Evolutionary conservation across 2,329 filamentous ascomycete genomes (phyloP), one percentile per base, ranked within the genome.

Genomic region (Neonectria punicea): DNA sequence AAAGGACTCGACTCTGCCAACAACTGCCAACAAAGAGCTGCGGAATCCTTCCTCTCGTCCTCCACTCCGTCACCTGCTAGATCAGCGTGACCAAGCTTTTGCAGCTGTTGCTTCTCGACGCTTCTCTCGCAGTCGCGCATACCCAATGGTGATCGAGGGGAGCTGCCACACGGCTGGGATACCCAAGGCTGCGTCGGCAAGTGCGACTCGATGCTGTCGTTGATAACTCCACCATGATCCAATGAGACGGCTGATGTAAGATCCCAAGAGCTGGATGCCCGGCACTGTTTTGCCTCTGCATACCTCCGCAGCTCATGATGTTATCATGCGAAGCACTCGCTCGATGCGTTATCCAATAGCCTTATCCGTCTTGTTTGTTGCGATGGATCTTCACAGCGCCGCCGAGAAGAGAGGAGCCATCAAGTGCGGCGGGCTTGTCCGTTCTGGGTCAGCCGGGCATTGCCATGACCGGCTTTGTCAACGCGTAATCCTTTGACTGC

Each of bases 151-250:
- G 22, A 44, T 46, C 18, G n/a, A 22, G 41, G 28, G 11, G n/a
- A 58, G 41, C 41, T 32, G 25, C 18, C 53, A 28, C 25, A 28
- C 53, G 62, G 61, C 67, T 58, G 51, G 58, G 58, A 67, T 70
- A 72, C 58, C 61, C 62, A 73, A 62, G 64, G 58, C 57, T 61
- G 53, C 44, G 9, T 34, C 28, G 65, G 53, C 58, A 62, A 59
- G 49, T 43, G 50, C 50, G 51, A 46, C 59, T 63, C 62, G 50
- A 53, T 64, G 60, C 53, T 58, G 44, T 54, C 49, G 28, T 36
- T 22, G 34, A 60, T 43, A 63, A 62, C 58, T 66, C 51, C 44
- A 36, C 59, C 50, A 58, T n/a, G 43, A 44, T 55, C 63, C 57
- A 70, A 73, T 63, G 50, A 41, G 60, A 57, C 44, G 44, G 13